A percentile compares a stretch with the other conserved stretches of the same genome.
These are phyloP conservation scores for Chlorella sp. DNA, from an alignment of 139 green algal species.

Conservation along the genomic window DNA sequence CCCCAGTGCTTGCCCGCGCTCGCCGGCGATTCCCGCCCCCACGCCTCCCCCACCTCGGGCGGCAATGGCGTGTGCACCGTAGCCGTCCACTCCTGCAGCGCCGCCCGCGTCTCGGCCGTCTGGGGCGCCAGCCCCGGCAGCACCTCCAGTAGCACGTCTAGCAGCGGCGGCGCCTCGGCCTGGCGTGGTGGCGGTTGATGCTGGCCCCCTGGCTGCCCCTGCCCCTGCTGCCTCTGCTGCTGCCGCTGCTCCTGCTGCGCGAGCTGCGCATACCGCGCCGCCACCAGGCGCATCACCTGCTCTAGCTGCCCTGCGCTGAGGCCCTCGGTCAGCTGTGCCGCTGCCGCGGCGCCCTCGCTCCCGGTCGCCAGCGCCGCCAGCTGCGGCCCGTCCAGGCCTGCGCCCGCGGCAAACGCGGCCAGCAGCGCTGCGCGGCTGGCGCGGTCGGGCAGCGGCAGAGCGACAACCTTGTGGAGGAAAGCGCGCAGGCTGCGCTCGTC, in stretches of 20 bases:
- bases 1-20: not conserved
- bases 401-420: slow-evolving; percentile 10
- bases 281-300: slow-evolving; percentile 1
- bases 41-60: slow-evolving; percentile 19
- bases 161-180: slow-evolving; percentile 42
- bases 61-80: slow-evolving; percentile 48
- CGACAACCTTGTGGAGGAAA: slow-evolving; percentile 82
- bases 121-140: slow-evolving; percentile 55
- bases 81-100: slow-evolving; percentile 58
- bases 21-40: not conserved
- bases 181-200: slow-evolving; percentile 41
- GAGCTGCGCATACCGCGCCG: not conserved
- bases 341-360: not conserved
- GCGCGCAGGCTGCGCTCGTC: slow-evolving; percentile 77
- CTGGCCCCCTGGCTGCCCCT: not conserved
- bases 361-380: slow-evolving; percentile 19
- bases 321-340: slow-evolving; percentile 20
- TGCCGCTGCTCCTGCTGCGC: not conserved
- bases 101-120: slow-evolving; percentile 50
- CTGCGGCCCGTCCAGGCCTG: not conserved
- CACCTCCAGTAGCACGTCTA: slow-evolving; percentile 64
- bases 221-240: not conserved
- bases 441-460: slow-evolving; percentile 85
- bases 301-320: slow-evolving; percentile 21
- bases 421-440: slow-evolving; percentile 47